A percentile compares a stretch with the other conserved stretches of the same genome.
Conservation (phyloP, 75 land plant species). For the Isoetes taiwanensis region DNA sequence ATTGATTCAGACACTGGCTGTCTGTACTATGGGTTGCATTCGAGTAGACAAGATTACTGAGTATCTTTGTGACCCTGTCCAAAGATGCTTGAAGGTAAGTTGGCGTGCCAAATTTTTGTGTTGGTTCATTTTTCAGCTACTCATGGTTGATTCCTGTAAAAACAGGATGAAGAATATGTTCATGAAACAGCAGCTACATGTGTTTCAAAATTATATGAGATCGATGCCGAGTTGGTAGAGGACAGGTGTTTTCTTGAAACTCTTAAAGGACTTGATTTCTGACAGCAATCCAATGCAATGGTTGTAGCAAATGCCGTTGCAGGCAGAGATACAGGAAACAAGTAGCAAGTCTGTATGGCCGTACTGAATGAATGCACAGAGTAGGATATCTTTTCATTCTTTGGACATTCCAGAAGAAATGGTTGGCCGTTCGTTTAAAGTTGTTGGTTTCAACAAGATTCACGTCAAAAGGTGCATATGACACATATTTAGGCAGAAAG, state of each 20-base stretch:
- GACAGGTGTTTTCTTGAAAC: conserved; percentile 1
- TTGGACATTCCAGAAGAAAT: no score
- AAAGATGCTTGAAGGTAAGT: conserved; percentile 2
- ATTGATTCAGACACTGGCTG: neutral
- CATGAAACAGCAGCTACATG: conserved; percentile 1
- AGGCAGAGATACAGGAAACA: neutral
- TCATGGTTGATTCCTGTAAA: neutral
- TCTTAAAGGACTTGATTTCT: neutral
- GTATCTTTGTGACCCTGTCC: conserved; percentile 1
- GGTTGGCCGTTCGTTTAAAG: no score
- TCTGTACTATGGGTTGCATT: conserved; percentile 4
- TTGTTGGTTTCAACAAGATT: no score
- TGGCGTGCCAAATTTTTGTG: no score
- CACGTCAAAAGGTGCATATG: no score
- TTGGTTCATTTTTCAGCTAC: no score
- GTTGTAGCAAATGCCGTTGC: conserved; percentile 4
- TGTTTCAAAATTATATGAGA: neutral
- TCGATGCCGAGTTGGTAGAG: conserved; percentile 6
- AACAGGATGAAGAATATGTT: neutral
- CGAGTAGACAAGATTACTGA: conserved; percentile 4
- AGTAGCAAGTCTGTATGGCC: neutral
- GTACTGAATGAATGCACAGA: conserved; percentile 4
- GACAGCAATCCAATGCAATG: conserved; percentile 10
- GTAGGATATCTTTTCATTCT: no score
- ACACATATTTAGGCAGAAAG: no score